Evolutionary conservation across 208 protist species (phyloP).

Genomic region (Leishmania gerbilli): DNA sequence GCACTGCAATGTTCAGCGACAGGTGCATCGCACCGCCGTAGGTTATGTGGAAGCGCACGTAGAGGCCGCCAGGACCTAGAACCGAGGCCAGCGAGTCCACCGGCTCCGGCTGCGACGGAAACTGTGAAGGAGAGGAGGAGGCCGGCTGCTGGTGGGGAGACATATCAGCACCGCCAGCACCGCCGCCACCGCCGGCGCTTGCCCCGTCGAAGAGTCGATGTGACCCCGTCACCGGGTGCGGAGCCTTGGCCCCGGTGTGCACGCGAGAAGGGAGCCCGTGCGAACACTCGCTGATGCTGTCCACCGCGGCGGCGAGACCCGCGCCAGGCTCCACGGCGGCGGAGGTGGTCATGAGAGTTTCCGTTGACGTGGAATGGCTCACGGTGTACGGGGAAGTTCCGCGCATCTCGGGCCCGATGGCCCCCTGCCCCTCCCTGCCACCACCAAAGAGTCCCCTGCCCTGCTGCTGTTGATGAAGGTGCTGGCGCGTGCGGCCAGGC

Average conservation of each 20-base stretch:
- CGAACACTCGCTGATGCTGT: conserved; percentile 23
- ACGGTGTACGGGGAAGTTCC: conserved; percentile 5
- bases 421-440: conserved; percentile 1
- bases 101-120: conserved; percentile 16
- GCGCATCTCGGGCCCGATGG: background rate
- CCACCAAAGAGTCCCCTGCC: background rate
- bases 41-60: conserved; percentile 77
- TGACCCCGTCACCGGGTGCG: conserved; percentile 8
- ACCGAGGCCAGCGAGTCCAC: conserved; percentile 46
- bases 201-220: conserved; percentile 1
- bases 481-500: conserved; percentile 11
- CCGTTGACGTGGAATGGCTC: conserved; percentile 8
- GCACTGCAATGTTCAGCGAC: conserved; percentile 46
- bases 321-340: background rate
- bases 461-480: background rate
- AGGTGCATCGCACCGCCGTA: conserved; percentile 80
- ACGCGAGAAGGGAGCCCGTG: conserved; percentile 17
- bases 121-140: conserved; percentile 4
- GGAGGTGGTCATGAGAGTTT: conserved; percentile 7
- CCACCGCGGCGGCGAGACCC: background rate
- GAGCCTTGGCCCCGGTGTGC: conserved; percentile 4
- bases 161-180: background rate
- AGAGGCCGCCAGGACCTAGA: conserved; percentile 60
- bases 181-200: background rate
- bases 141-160: background rate